A percentile compares a stretch with the other conserved stretches of the same genome.
Conservation (phyloP, 306 rosid genomes). For the Ormosia emarginata region DNA sequence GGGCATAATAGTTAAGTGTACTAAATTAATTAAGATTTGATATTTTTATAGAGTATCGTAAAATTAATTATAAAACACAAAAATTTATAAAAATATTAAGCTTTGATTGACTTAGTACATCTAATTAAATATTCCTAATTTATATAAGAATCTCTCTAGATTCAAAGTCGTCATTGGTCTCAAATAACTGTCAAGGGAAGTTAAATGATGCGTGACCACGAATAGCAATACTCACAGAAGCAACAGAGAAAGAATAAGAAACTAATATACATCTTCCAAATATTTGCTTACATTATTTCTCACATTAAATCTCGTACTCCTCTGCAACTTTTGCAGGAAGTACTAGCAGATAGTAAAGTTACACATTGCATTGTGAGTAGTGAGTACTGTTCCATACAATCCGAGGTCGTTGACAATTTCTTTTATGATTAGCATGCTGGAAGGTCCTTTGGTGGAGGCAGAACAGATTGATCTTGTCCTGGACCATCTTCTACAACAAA, state of each 20-base stretch:
- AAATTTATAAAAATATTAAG: no score
- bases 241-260: neutral
- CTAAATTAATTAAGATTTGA: no score
- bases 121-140: no score
- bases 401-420: neutral
- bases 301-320: neutral
- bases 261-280: constrained; percentile 4
- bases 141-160: no score
- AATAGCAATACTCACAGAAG: neutral
- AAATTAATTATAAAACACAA: no score
- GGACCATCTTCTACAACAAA: constrained; percentile 84
- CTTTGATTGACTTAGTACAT: no score
- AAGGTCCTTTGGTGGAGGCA: constrained; percentile 81
- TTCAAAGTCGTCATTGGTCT: no score
- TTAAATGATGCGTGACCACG: no score
- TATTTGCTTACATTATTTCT: constrained; percentile 17
- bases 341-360: constrained; percentile 14
- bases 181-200: no score
- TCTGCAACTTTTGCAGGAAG: constrained; percentile 41
- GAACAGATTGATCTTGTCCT: constrained; percentile 57
- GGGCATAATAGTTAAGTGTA: no score
- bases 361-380: constrained; percentile 10
- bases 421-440: constrained; percentile 47
- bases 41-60: no score
- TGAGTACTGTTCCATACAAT: constrained; percentile 3